Conservation (phyloP, 139 green algal species). For the Chlamydomonas sp. region DNA sequence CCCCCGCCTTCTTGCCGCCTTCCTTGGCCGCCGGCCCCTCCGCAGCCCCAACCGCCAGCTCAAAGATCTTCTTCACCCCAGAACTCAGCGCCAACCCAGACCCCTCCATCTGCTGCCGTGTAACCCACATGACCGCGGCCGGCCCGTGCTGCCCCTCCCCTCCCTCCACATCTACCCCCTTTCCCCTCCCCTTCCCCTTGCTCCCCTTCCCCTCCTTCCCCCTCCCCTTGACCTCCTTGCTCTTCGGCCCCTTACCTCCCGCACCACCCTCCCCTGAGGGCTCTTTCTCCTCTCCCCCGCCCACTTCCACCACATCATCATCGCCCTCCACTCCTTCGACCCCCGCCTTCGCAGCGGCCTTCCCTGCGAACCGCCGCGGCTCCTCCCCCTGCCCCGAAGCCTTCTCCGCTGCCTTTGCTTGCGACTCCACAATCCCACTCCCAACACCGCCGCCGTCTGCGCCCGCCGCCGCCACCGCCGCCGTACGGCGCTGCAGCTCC, state of each 20-base stretch:
- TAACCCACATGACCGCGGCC: slow-evolving; percentile 17
- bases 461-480: neutral
- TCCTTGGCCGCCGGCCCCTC: neutral
- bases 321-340: neutral
- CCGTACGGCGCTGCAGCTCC: neutral
- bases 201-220: neutral
- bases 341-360: neutral
- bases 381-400: neutral
- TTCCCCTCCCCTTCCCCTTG: too few species aligned
- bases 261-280: too few species aligned
- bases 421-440: neutral
- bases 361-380: too few species aligned
- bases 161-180: too few species aligned
- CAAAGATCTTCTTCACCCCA: slow-evolving; percentile 16
- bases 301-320: neutral
- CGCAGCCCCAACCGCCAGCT: slow-evolving; percentile 19
- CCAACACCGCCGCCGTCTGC: neutral
- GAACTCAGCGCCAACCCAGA: slow-evolving; percentile 9
- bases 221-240: neutral
- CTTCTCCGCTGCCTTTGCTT: neutral
- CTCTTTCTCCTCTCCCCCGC: neutral
- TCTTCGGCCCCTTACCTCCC: too few species aligned
- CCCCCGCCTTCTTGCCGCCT: neutral
- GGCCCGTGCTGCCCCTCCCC: neutral
- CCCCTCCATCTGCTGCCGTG: neutral